Conservation (phyloP, 2,329 filamentous ascomycete species). For the Claviceps humidiphila region DNA sequence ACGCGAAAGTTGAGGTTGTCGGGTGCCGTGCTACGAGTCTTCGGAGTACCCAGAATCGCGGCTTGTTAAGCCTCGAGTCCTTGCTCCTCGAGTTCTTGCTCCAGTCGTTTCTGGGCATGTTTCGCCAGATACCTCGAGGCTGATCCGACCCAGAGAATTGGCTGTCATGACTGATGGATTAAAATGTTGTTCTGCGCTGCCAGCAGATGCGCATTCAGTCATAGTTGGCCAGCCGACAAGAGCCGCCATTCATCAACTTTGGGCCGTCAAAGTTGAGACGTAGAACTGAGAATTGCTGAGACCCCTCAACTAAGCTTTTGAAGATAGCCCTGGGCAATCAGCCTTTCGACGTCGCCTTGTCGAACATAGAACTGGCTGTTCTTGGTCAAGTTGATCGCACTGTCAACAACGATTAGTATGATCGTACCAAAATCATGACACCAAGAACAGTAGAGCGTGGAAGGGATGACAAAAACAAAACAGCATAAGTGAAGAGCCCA, state of each 20-base stretch:
- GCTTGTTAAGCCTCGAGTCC: no score
- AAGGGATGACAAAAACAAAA: neutral
- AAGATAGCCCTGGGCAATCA: constrained; percentile 90
- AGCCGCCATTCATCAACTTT: neutral
- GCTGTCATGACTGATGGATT: neutral
- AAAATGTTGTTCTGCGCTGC: neutral
- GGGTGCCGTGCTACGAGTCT: no score
- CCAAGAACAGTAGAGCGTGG: neutral
- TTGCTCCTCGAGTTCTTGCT: neutral
- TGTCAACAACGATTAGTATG: constrained; percentile 24
- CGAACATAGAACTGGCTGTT: constrained; percentile 97
- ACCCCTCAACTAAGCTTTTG: constrained; percentile 65
- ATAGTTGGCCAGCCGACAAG: neutral
- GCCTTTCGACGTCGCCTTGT: constrained; percentile 84
- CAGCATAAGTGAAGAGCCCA: no score
- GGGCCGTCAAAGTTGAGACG: neutral
- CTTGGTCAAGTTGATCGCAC: constrained; percentile 89
- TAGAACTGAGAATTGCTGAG: neutral
- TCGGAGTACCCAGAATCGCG: no score
- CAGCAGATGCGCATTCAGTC: neutral
- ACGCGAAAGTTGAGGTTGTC: neutral
- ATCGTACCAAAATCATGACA: no score
- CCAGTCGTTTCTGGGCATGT: neutral
- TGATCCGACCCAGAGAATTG: no score
- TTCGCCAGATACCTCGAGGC: neutral